Evolutionary conservation across 2,329 filamentous ascomycete species (phyloP).

Genomic region (Ophioceras dolichostomum): DNA sequence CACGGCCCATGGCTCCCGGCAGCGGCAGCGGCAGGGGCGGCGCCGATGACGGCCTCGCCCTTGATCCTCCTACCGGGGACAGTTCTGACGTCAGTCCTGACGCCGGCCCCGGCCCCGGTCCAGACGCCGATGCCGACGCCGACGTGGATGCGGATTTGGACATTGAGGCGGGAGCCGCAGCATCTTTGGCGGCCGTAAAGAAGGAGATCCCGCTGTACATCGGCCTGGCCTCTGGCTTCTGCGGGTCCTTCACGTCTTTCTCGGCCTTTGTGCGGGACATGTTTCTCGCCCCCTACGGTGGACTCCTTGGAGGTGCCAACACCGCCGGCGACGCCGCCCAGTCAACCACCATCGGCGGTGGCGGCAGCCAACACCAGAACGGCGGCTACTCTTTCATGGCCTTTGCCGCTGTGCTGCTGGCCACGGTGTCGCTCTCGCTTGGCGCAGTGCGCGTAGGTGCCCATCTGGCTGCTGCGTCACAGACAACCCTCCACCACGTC

Average conservation of each 20-base stretch:
- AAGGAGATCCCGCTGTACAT: slow-evolving; percentile 75
- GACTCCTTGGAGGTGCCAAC: slow-evolving; percentile 39
- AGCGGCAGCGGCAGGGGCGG: neutral
- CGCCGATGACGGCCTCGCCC: neutral
- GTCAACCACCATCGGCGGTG: too few relatives aligned
- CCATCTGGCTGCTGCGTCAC: slow-evolving; percentile 56
- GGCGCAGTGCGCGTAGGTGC: slow-evolving; percentile 59
- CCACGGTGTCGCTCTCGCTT: slow-evolving; percentile 59
- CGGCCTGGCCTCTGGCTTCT: slow-evolving; percentile 60
- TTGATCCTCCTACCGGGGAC: too few relatives aligned
- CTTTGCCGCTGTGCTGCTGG: slow-evolving; percentile 59
- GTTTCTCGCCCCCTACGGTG: slow-evolving; percentile 64
- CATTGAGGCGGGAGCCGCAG: slow-evolving; percentile 50
- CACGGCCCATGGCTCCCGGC: too few relatives aligned
- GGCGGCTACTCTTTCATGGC: slow-evolving; percentile 78
- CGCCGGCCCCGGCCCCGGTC: neutral
- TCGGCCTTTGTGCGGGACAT: slow-evolving; percentile 55
- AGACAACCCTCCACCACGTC: slow-evolving; percentile 46
- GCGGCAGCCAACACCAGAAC: slow-evolving; percentile 20
- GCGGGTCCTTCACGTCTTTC: slow-evolving; percentile 59
- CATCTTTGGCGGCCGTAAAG: slow-evolving; percentile 42
- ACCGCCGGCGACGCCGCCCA: slow-evolving; percentile 14
- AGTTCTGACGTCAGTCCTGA: neutral
- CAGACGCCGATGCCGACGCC: neutral
- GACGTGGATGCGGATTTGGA: neutral